Evolutionary conservation across 345 rosid genomes (phyloP), one percentile per base, ranked within the genome.

Genomic region (Cardamine resedifolia): DNA sequence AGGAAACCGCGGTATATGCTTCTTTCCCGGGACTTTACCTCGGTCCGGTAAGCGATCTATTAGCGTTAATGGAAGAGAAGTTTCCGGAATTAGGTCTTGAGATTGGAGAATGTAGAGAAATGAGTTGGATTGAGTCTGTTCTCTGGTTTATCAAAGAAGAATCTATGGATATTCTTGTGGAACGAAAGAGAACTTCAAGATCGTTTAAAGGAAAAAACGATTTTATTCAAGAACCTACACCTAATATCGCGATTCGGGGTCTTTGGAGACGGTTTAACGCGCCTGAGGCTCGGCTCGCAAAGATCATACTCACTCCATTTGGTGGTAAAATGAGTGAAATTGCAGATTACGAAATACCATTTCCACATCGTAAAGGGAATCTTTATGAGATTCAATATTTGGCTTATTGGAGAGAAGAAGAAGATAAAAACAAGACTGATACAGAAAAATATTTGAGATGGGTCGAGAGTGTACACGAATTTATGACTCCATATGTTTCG

Each of bases 251-350:
- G 0, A 43, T 85, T 15, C 70, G 74, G 6, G 43, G 51, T 12
- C 74, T 78, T 0, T 73, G 77, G 77, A 78, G 38, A 9, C 64
- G 74, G 1, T 39, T 61, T 1, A 1, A 48, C 0, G 48, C 60
- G 0, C 57, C 70, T 0, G 81, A 78, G 68, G 77, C 74, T 59
- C 7, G 36, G 2, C 65, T 68, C 0, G 71, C 78, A 10, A 41
- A 43, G 52, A 26, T 82, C 77, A 73, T 64, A 44, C 75, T 83
- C 21, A 82, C 75, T 64, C 94, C 94, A 38, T 83, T 81, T 27
- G 92, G 92, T 4, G 90, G 90, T 0, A 83, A 58, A 74, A 86
- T 88, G 90, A 71, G 52, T 66, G 85, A 83, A 59, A 78, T 84
- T 12, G 41, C 77, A 0, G 82, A 73, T 5, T 60, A 62, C 0